These are phyloP conservation scores for Gamarada debralockiae DNA, from an alignment of 495 filamentous ascomycete genomes.

Conservation along the genomic window DNA sequence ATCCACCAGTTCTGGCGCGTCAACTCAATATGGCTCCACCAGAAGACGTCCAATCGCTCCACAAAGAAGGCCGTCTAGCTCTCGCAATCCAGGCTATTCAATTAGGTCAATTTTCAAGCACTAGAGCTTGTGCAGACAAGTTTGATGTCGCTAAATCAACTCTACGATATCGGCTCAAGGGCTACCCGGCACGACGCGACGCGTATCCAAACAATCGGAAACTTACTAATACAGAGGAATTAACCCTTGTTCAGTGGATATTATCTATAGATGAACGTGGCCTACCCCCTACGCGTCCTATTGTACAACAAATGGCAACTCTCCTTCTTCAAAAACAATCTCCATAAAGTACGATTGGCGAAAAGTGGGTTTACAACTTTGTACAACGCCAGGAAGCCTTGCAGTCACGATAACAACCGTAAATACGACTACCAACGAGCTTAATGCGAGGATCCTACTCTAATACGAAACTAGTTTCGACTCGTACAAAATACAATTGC, in stretches of 20 bases:
- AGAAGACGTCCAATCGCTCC: no score
- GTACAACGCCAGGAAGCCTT: no score
- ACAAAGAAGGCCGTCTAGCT: conserved; percentile 2
- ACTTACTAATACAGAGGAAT: conserved; percentile 8
- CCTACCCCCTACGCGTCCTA: background rate
- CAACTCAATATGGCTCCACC: no score
- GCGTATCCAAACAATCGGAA: background rate
- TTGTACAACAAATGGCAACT: conserved; percentile 8
- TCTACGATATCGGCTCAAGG: background rate
- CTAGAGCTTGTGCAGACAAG: background rate
- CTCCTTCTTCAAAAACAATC: no score
- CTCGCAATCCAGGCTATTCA: conserved; percentile 5
- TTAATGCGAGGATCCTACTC: no score
- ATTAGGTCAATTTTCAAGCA: background rate
- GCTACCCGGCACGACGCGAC: background rate
- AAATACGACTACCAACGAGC: no score
- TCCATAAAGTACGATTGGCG: no score
- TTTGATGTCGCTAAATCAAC: conserved; percentile 2
- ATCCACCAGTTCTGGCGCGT: no score
- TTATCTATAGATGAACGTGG: conserved; percentile 11
- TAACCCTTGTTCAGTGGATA: conserved; percentile 8
- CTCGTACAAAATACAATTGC: no score
- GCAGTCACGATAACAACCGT: no score
- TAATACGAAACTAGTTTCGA: no score
- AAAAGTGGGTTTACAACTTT: no score